These are phyloP conservation scores for Vigna radiata DNA, from an alignment of 306 rosid species.

Conservation along the genomic window DNA sequence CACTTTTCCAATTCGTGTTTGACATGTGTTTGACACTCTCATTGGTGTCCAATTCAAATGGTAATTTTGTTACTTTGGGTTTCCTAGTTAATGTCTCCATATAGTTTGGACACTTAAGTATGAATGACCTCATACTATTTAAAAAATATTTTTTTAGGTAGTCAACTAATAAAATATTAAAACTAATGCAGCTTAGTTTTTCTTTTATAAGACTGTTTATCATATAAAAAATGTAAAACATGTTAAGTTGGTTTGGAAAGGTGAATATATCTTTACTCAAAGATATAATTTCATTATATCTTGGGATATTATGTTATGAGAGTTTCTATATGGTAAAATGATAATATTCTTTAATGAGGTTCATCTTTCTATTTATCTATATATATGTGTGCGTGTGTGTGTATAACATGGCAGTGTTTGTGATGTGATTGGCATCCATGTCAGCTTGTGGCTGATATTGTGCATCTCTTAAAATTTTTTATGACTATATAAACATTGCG, in stretches of 20 bases:
- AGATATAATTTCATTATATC: neutral
- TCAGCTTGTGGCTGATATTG: neutral
- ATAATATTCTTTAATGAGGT: neutral
- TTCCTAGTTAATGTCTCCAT: neutral
- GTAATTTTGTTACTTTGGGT: no score
- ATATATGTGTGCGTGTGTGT: no score
- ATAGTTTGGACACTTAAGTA: neutral
- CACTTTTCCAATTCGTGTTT: neutral
- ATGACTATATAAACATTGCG: neutral
- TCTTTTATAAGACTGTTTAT: neutral
- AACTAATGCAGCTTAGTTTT: no score
- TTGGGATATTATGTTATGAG: neutral
- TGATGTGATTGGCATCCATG: no score
- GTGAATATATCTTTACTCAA: neutral
- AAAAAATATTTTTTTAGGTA: neutral
- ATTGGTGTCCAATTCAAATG: neutral
- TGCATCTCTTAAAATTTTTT: neutral
- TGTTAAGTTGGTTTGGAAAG: neutral
- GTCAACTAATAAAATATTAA: no score
- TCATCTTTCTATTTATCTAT: neutral
- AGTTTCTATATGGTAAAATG: neutral
- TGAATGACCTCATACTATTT: neutral
- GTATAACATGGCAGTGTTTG: no score
- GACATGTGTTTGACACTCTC: neutral
- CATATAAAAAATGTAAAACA: neutral